Evolutionary conservation across 768 basidiomycete genomes (phyloP).

Genomic region (Clitopilus hobsonii): DNA sequence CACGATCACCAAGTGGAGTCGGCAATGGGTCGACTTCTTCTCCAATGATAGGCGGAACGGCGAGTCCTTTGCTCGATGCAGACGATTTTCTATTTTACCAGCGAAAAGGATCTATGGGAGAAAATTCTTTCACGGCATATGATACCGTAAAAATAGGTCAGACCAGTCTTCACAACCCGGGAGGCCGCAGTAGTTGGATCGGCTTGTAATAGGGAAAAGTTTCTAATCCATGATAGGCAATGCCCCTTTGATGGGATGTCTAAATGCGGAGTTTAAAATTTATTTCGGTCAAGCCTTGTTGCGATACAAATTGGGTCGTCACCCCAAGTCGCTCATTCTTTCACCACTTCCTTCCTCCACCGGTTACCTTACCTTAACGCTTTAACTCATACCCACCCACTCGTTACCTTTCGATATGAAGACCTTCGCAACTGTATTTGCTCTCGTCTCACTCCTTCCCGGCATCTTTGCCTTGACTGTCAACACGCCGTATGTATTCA

Average conservation of each 20-base stretch:
- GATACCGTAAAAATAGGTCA: conserved; percentile 89
- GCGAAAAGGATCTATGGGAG: conserved; percentile 10
- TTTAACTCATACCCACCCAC: conserved; percentile 6
- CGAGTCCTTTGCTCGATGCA: conserved; percentile 74
- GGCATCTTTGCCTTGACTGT: conserved; percentile 42
- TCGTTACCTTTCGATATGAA: conserved; percentile 26
- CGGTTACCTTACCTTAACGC: conserved; percentile 4
- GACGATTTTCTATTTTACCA: conserved; percentile 33
- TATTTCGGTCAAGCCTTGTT: background rate
- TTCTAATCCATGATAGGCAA: background rate
- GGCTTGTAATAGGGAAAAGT: conserved; percentile 43
- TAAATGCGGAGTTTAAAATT: background rate
- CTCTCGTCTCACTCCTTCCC: conserved; percentile 34
- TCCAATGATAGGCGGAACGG: conserved; percentile 18
- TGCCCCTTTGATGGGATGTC: background rate
- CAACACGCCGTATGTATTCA: conserved; percentile 62
- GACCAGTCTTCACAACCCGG: conserved; percentile 87
- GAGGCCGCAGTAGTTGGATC: conserved; percentile 90
- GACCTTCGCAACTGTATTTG: conserved; percentile 26
- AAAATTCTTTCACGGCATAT: conserved; percentile 17
- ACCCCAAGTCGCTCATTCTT: background rate
- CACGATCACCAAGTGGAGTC: conserved; percentile 10
- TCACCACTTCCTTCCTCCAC: conserved; percentile 6
- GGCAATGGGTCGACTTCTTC: conserved; percentile 4
- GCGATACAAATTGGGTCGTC: conserved; percentile 3